Percentiles rank a stretch among this genome's conserved stretches.
Evolutionary conservation across 495 filamentous ascomycete genomes (phyloP).

Genomic region (Cairneyella variabilis): DNA sequence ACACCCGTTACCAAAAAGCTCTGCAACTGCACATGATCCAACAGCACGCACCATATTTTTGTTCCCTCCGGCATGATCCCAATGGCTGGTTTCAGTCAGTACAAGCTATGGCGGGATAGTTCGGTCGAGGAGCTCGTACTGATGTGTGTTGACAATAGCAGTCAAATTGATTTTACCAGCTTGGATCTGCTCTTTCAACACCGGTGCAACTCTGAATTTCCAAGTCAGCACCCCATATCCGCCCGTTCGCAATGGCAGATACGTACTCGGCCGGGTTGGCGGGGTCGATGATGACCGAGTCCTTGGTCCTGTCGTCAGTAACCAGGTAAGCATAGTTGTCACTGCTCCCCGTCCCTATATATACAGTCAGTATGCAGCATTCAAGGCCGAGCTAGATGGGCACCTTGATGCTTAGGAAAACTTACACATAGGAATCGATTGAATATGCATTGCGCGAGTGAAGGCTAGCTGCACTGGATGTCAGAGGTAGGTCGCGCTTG

Average conservation of each 20-base stretch:
- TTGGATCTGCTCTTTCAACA: constrained; percentile 68
- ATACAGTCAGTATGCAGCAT: constrained; percentile 2
- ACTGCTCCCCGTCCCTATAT: constrained; percentile 75
- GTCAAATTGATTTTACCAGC: constrained; percentile 74
- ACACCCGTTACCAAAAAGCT: constrained; percentile 14
- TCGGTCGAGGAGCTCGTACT: constrained; percentile 52
- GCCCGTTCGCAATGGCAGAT: not conserved
- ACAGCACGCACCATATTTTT: constrained; percentile 57
- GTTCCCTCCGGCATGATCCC: constrained; percentile 95
- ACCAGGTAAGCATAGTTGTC: constrained; percentile 98
- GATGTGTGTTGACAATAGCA: constrained; percentile 93
- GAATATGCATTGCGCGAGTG: constrained; percentile 73
- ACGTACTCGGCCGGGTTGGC: constrained; percentile 88
- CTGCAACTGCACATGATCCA: not conserved
- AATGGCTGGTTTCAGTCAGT: constrained; percentile 57
- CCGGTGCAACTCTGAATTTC: constrained; percentile 66
- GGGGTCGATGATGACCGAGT: constrained; percentile 94
- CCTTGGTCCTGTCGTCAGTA: constrained; percentile 81
- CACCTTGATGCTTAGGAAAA: constrained; percentile 16
- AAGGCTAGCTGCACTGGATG: constrained; percentile 13
- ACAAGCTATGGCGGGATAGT: not conserved
- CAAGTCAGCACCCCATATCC: constrained; percentile 2
- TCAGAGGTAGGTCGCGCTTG: constrained; percentile 12
- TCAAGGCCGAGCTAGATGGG: no score
- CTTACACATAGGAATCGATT: constrained; percentile 98